Evolutionary conservation across 2,329 filamentous ascomycete species (phyloP), one percentile per base, ranked within the genome.

Genomic region (Aspergillus jensenii): DNA sequence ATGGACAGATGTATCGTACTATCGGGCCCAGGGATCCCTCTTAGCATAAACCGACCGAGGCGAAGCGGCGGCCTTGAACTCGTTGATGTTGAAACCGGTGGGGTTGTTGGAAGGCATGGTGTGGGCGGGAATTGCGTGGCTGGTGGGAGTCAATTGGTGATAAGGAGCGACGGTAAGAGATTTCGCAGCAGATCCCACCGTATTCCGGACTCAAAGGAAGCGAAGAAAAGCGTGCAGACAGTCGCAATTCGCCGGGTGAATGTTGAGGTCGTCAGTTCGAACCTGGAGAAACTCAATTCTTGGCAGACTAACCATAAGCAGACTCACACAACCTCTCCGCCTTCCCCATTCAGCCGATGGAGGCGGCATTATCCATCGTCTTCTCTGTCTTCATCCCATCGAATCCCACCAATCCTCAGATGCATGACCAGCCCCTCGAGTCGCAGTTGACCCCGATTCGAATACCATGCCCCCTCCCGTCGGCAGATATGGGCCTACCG

Each of bases 81-180:
- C 89, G 74, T 86, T 86, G 71, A 91, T 84, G 81, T 95, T 89
- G 84, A 98, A 98, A 79, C 93, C 93, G 70, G 93, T 97, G 78
- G 96, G 86, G 83, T 91, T 82, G 80, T 71, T 70, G 60, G 77
- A 73, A 66, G 82, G 76, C 82, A 85, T 84, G 69, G 67, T 76
- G 65, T 62, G 62, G 58, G 35, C 21, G 33, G 69, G 63, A 74
- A 60, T 39, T 56, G 62, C 58, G 57, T 50, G n/a, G 23, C 33
- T 46, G 65, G 31, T 41, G 17, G 21, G 35, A 15, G 53, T 31
- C 31, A 31, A 27, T 50, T 50, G 40, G 37, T 44, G 39, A 39
- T n/a, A 53, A 41, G 21, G 37, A 48, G 43, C 54, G 39, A 67
- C 60, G 62, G 55, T 59, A 25, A 27, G 7, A 56, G n/a, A 35